Evolutionary conservation across 1,139 yeast genomes (phyloP).

Genomic region (Yarrowia galli): DNA sequence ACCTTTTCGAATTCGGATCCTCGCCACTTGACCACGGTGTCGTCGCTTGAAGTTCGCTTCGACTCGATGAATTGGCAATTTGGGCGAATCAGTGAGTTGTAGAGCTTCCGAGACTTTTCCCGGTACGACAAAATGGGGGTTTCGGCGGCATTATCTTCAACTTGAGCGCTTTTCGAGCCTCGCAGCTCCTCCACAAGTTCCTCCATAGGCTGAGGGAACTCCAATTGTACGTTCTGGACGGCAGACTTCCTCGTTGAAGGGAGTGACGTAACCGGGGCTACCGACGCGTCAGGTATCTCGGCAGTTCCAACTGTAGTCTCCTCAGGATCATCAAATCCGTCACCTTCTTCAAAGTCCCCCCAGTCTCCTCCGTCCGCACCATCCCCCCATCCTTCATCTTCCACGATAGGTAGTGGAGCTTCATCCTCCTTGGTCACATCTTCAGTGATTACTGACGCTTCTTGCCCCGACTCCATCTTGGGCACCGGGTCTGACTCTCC

Average conservation of each 20-base stretch:
- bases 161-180: not conserved
- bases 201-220: conserved; percentile 6
- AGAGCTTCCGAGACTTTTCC: conserved; percentile 22
- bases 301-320: too few relatives aligned
- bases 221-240: not conserved
- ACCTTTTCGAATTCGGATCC: conserved; percentile 19
- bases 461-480: not conserved
- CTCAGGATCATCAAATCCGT: conserved; percentile 15
- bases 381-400: conserved; percentile 16
- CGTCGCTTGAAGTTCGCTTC: not conserved
- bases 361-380: conserved; percentile 18
- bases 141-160: not conserved
- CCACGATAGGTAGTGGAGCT: not conserved
- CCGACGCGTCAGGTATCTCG: too few relatives aligned
- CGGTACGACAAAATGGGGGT: conserved; percentile 13
- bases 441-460: too few relatives aligned
- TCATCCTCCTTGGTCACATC: not conserved
- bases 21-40: conserved; percentile 17
- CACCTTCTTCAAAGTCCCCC: conserved; percentile 30
- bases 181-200: not conserved
- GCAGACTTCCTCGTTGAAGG: not conserved
- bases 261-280: not conserved
- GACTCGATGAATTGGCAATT: conserved; percentile 25
- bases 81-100: conserved; percentile 22
- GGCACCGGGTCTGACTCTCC: not conserved